Base-by-base conservation (phyloP, 805 yeast genomes). In the Saturnispora diversa region DNA sequence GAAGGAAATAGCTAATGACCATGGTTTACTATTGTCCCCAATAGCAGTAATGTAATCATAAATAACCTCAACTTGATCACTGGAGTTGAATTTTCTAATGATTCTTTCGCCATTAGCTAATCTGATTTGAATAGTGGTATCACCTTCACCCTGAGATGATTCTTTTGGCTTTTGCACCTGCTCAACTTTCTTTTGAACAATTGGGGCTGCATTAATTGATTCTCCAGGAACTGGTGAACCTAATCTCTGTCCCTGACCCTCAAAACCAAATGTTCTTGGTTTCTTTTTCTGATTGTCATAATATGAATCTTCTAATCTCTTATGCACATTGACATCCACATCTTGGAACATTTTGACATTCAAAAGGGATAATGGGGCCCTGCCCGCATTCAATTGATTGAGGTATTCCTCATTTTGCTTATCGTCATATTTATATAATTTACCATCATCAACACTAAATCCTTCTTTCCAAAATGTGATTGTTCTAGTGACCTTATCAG, bases 381-480 rank as follows among this genome's bases (percentile, higher is more conserved):
- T 71, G 8, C 98, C 98, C 42, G 78, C 72, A 55, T 84, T 83
- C 61, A 92, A 71, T 50, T 88, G 92, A 48, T 77, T 72, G 52
- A 92, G 67, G 48, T 84, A 82, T 32, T 70, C 73, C 35, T 79
- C 79, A 58, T 90, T 92, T n/a, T 73, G 77, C 5, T 95, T 95
- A 58, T 92, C 97, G 54, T 90, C 96, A 58, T 87, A 92, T 44
- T 92, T 69, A 58, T 74, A 80, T 42, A 92, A 69, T 19, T 75
- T 75, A 2, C 97, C 97, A 36, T 88, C 95, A 24, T 92, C 97
- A 20, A 92, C 87, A 47, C 86, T 85, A 63, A 92, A 92, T 2
- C 98, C 98, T 54, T 92, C 90, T 50, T 78, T 81, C 98, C 98
- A 92, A 59, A 92, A 90, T 0, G 94, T 85, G 46, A 92, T 81